These are phyloP conservation scores for Thalassiosira pacifica DNA, from an alignment of 352 stramenopile genomes.

Conservation along the genomic window DNA sequence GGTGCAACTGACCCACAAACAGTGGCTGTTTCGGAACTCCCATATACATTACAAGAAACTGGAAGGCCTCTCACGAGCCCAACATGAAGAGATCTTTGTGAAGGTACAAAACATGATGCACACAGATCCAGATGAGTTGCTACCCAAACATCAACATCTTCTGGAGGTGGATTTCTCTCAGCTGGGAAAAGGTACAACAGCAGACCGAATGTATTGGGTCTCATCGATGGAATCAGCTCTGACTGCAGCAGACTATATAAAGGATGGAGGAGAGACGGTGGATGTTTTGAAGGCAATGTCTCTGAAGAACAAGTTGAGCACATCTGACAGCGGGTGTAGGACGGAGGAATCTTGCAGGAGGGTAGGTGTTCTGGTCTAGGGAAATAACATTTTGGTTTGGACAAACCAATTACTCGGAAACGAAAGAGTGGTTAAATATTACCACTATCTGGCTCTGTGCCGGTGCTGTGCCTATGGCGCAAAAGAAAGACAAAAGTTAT, in stretches of 20 bases:
- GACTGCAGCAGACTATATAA: not conserved
- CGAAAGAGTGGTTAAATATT: not conserved
- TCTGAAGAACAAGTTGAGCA: not conserved
- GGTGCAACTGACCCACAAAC: conserved; percentile 18
- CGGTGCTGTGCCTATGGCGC: conserved; percentile 12
- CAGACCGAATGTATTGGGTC: not conserved
- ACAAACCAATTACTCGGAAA: not conserved
- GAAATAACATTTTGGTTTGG: not conserved
- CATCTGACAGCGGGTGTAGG: not conserved
- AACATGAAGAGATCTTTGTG: conserved; percentile 23
- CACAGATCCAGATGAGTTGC: conserved; percentile 12
- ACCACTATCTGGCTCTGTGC: not conserved
- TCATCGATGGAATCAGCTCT: not conserved
- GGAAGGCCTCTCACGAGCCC: not conserved
- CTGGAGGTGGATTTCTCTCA: conserved; percentile 9
- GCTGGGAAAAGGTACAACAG: not conserved
- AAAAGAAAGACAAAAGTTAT: conserved; percentile 28
- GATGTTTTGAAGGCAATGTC: not conserved
- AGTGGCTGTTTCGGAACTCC: conserved; percentile 27
- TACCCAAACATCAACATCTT: conserved; percentile 7
- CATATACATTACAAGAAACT: conserved; percentile 7
- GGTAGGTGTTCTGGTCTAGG: too few species aligned
- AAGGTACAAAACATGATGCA: not conserved
- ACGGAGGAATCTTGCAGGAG: not conserved
- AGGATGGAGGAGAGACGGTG: not conserved